Conservation (phyloP, 768 basidiomycete genomes). For the Leccinum obscurum region DNA sequence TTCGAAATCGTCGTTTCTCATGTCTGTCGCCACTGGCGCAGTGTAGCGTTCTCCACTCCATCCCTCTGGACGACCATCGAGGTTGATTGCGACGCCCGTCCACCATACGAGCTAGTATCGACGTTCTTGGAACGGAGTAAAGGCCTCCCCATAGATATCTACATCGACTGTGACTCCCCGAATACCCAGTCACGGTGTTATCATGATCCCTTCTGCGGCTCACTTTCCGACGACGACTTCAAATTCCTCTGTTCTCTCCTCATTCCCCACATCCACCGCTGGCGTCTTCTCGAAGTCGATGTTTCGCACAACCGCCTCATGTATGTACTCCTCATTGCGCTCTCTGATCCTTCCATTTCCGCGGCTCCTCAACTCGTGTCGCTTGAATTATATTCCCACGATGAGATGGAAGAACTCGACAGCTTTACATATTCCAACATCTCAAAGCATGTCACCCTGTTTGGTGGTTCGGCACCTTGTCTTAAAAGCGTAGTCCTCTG, state of each 20-base stretch:
- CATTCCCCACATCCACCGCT: slow-evolving; percentile 52
- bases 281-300: slow-evolving; percentile 50
- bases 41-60: slow-evolving; percentile 50
- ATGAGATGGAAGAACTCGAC: slow-evolving; percentile 40
- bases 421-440: slow-evolving; percentile 25
- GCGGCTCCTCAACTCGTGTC: slow-evolving; percentile 51
- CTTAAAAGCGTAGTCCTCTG: slow-evolving; percentile 52
- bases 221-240: slow-evolving; percentile 26
- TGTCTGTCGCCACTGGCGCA: slow-evolving; percentile 62
- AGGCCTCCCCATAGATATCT: slow-evolving; percentile 53
- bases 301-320: slow-evolving; percentile 50
- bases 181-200: too few relatives aligned
- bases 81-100: slow-evolving; percentile 24
- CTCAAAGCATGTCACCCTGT: slow-evolving; percentile 45
- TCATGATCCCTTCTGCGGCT: slow-evolving; percentile 25
- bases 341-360: slow-evolving; percentile 40
- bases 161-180: slow-evolving; percentile 42
- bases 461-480: slow-evolving; percentile 53
- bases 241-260: slow-evolving; percentile 37
- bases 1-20: slow-evolving; percentile 62
- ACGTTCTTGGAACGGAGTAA: slow-evolving; percentile 55
- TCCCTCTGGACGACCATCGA: slow-evolving; percentile 54
- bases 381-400: slow-evolving; percentile 57
- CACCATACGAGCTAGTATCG: slow-evolving; percentile 44
- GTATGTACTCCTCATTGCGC: slow-evolving; percentile 40